A percentile compares a stretch with the other conserved stretches of the same genome.
Conservation (phyloP, 2,329 filamentous ascomycete genomes). For the Botrytis paeoniae region DNA sequence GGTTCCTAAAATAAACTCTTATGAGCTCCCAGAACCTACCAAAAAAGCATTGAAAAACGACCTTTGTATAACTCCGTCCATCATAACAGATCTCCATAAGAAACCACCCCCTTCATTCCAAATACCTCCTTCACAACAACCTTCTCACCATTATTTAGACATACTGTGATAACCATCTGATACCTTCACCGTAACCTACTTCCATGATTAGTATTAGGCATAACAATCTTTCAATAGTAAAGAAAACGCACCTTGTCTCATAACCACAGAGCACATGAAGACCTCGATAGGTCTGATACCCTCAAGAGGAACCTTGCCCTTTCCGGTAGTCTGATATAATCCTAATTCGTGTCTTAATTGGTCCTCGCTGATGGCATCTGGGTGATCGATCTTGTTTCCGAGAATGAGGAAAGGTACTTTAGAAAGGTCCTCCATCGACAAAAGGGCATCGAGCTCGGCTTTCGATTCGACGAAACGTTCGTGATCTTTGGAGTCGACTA, state of each 20-base stretch:
- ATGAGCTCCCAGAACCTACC: slow-evolving; percentile 26
- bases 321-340: slow-evolving; percentile 93
- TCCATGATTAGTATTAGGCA: slow-evolving; percentile 17
- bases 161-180: slow-evolving; percentile 90
- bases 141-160: slow-evolving; percentile 54
- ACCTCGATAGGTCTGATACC: slow-evolving; percentile 93
- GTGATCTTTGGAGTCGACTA: slow-evolving; percentile 95
- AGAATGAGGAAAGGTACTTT: slow-evolving; percentile 96
- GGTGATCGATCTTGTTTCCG: slow-evolving; percentile 99
- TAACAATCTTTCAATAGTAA: slow-evolving; percentile 20
- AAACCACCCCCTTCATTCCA: slow-evolving; percentile 20
- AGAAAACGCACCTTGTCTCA: slow-evolving; percentile 74
- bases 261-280: slow-evolving; percentile 99
- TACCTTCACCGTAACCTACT: slow-evolving; percentile 78
- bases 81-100: slow-evolving; percentile 33
- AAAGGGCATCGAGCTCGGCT: slow-evolving; percentile 90
- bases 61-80: slow-evolving; percentile 38
- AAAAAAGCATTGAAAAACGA: slow-evolving; percentile 33
- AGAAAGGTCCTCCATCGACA: slow-evolving; percentile 93
- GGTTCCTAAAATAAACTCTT: slow-evolving; percentile 28
- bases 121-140: slow-evolving; percentile 3
- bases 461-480: slow-evolving; percentile 94
- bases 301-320: slow-evolving; percentile 90
- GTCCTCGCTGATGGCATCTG: slow-evolving; percentile 91
- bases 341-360: slow-evolving; percentile 89